Base-by-base conservation (phyloP, 306 rosid species). In the Cucurbita argyrosperma region DNA sequence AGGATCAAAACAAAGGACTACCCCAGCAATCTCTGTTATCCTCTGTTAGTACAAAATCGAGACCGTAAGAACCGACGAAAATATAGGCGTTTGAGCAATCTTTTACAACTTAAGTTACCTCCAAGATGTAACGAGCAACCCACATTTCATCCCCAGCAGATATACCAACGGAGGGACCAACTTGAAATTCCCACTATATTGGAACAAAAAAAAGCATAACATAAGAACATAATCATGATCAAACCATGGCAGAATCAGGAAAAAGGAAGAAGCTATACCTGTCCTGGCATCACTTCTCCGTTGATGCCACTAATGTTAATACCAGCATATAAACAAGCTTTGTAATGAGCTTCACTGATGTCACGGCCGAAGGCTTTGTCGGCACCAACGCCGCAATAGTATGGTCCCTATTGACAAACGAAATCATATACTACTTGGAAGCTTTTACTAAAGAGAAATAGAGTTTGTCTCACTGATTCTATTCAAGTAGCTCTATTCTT, bases 281-380 rank as follows among this genome's bases (percentile, higher is more conserved):
- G 98, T 13, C 97, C 96, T 0, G 98, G 98, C 98, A 93, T 90
- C 57, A 93, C 98, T 89, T 93, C 98, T 42, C 88, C 98, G 11
- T 92, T 92, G 70, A 90, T 84, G 4, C 98, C 98, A 76, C 98
- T 82, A 37, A 92, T 89, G 85, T 86, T 90, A 77, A 93, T 73
- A 55, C 98, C 98, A 0, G 98, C 97, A 67, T 86, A 89, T 7
- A 93, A 60, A 72, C 98, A 90, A 5, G 96, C 96, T 84, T 93
- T 93, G 87, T 93, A 93, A 77, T 93, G 96, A 7, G 98, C 21
- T 5, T 93, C 86, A 8, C 88, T 96, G 18, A 93, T 83, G 21
- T 93, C 97, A 72, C 96, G 96, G 15, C 96, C 98, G 38, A 84
- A 93, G 15, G 98, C 93, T 61, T 93, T 93, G 81, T 90, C 92